phyloP scores from a whole-genome alignment of 352 stramenopile genomes.

The Globisporangium solare region DNA sequence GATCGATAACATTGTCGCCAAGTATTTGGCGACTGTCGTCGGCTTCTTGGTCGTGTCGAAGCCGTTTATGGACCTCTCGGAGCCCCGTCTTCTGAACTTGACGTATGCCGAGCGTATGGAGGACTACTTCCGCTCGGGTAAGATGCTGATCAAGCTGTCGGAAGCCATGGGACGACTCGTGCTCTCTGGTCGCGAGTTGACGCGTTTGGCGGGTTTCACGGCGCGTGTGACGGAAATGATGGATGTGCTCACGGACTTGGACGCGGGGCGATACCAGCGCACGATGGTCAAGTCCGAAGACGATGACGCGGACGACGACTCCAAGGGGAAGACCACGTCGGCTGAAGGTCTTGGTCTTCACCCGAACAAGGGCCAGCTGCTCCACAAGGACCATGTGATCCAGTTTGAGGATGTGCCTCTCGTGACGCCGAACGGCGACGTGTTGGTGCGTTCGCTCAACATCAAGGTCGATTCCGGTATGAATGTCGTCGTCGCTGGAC shows the following conservation, averaged over 20 bases:
- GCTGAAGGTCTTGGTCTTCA: constrained; percentile 47
- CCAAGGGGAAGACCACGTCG: constrained; percentile 23
- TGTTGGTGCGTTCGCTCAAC: constrained; percentile 79
- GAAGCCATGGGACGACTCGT: constrained; percentile 84
- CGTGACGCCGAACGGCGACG: constrained; percentile 84
- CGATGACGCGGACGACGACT: constrained; percentile 22
- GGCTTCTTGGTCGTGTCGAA: constrained; percentile 76
- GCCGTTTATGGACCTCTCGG: constrained; percentile 58
- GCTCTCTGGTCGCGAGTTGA: constrained; percentile 80
- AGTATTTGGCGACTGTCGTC: constrained; percentile 84
- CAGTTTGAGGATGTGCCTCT: constrained; percentile 87
- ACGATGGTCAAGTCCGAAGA: constrained; percentile 61
- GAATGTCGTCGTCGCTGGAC: constrained; percentile 84
- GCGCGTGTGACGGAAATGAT: constrained; percentile 79
- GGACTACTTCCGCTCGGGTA: constrained; percentile 81
- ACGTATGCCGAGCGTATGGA: constrained; percentile 80
- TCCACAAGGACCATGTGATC: constrained; percentile 70
- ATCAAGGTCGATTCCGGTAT: constrained; percentile 84
- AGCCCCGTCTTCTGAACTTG: constrained; percentile 48
- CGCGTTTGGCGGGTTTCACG: constrained; percentile 75
- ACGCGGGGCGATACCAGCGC: constrained; percentile 62
- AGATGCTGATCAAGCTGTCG: constrained; percentile 84
- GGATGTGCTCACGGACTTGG: constrained; percentile 61
- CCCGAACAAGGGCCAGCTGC: constrained; percentile 55
- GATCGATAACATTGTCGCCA: constrained; percentile 84